A percentile compares a stretch with the other conserved stretches of the same genome.
Conservation (phyloP, 257 asterid genomes). For the Cynanchum wilfordii region DNA sequence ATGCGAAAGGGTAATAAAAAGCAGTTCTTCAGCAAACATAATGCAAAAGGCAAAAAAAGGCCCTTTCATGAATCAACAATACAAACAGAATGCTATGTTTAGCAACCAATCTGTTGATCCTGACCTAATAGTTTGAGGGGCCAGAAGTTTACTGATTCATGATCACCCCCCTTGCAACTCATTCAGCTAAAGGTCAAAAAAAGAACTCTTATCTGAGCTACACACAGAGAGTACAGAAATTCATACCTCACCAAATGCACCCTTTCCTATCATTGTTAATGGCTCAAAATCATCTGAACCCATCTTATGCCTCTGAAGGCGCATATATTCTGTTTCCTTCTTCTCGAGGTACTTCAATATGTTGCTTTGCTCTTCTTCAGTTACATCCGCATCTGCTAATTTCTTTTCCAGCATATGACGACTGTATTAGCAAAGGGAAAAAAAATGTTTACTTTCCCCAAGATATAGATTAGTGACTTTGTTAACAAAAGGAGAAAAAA, state of each 20-base stretch:
- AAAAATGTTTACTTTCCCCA: background rate
- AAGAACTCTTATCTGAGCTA: background rate
- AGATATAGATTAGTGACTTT: background rate
- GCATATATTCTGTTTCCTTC: constrained; percentile 94
- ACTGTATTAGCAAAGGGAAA: constrained; percentile 35
- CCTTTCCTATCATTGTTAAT: constrained; percentile 91
- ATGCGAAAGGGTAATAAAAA: background rate
- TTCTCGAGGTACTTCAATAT: constrained; percentile 75
- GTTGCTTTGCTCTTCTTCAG: constrained; percentile 88
- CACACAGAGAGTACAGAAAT: constrained; percentile 6
- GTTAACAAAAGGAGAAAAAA: background rate
- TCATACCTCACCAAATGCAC: constrained; percentile 94
- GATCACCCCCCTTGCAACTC: constrained; percentile 3
- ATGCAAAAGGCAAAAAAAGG: background rate
- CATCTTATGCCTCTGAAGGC: constrained; percentile 98
- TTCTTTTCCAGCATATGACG: constrained; percentile 84
- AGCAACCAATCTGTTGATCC: background rate
- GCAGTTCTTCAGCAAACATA: background rate
- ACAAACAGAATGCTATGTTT: background rate
- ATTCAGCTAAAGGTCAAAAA: background rate
- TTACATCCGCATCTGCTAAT: constrained; percentile 86
- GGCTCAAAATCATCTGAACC: constrained; percentile 97
- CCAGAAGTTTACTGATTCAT: background rate
- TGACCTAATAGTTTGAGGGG: background rate
- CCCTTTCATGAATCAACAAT: background rate